phyloP scores from a whole-genome alignment of 192 early-diverging fungal genomes.

The Entomortierella parvispora region DNA sequence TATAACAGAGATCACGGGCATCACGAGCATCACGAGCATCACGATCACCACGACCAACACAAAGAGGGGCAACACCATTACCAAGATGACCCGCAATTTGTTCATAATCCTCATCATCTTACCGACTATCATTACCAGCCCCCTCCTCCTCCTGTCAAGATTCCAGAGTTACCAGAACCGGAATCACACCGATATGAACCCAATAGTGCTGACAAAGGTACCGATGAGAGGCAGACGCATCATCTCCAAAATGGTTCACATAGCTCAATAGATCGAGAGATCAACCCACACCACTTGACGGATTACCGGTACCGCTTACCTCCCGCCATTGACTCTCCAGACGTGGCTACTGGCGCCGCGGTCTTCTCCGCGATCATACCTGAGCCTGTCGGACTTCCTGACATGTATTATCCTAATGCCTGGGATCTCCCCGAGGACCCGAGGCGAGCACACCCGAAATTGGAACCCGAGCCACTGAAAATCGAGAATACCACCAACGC shows the following conservation, averaged over 20 bases:
- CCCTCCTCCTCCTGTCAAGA: conserved; percentile 19
- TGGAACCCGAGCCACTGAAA: conserved; percentile 4
- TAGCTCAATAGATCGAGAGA: conserved; percentile 7
- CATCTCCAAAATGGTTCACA: neutral
- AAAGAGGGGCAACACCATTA: neutral
- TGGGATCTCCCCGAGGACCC: conserved; percentile 50
- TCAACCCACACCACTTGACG: conserved; percentile 45
- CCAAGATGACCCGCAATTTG: conserved; percentile 15
- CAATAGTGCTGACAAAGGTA: neutral
- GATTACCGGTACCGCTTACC: conserved; percentile 44
- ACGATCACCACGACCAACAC: conserved; percentile 20
- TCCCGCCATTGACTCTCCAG: conserved; percentile 6
- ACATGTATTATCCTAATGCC: conserved; percentile 52
- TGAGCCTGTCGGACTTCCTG: conserved; percentile 39
- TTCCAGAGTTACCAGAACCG: conserved; percentile 37
- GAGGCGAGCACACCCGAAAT: conserved; percentile 14
- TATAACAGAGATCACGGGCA: conserved; percentile 5
- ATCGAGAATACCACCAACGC: conserved; percentile 26
- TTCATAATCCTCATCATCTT: conserved; percentile 41
- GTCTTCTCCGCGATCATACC: conserved; percentile 39
- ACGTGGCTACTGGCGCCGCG: conserved; percentile 1
- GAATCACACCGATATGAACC: conserved; percentile 16
- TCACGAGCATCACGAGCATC: conserved; percentile 13
- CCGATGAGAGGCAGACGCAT: conserved; percentile 25
- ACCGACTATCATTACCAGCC: conserved; percentile 51